Percentiles rank a stretch among this genome's conserved stretches.
Evolutionary conservation across 1,139 yeast species (phyloP).

Genomic region (Yamadazyma atlantica): DNA sequence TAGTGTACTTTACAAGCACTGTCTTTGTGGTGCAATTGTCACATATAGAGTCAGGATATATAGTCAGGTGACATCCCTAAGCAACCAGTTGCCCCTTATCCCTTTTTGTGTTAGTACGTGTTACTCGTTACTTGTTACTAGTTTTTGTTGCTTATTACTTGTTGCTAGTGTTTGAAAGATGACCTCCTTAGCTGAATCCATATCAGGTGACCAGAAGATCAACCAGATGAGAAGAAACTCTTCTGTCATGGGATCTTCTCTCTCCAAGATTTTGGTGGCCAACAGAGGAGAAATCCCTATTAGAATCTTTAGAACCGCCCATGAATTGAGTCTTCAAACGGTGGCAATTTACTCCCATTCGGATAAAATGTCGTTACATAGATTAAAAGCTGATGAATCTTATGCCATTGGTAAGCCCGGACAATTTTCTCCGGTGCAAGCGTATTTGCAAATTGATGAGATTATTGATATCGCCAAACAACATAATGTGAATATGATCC

Average conservation of each 20-base stretch:
- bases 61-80: too few relatives aligned
- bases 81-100: too few relatives aligned
- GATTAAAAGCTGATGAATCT: slow-evolving; percentile 89
- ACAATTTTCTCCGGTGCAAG: slow-evolving; percentile 92
- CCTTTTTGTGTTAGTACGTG: too few relatives aligned
- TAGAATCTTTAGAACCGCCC: slow-evolving; percentile 94
- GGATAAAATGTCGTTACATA: slow-evolving; percentile 92
- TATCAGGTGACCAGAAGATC: slow-evolving; percentile 25
- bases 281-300: slow-evolving; percentile 95
- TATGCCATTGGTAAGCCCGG: slow-evolving; percentile 91
- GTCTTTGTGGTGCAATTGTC: too few relatives aligned
- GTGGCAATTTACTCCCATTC: slow-evolving; percentile 97
- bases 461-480: slow-evolving; percentile 85
- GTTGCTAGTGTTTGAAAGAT: too few relatives aligned
- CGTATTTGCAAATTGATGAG: slow-evolving; percentile 94
- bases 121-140: too few relatives aligned
- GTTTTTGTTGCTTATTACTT: too few relatives aligned
- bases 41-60: too few relatives aligned
- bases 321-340: slow-evolving; percentile 95
- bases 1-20: too few relatives aligned
- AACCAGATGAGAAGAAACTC: slow-evolving; percentile 63
- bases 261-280: slow-evolving; percentile 83
- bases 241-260: slow-evolving; percentile 53
- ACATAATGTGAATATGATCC: slow-evolving; percentile 92
- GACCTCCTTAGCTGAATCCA: slow-evolving; percentile 17